phyloP scores from a whole-genome alignment of 805 yeast genomes.

The Suhomyces xylopsoci region DNA sequence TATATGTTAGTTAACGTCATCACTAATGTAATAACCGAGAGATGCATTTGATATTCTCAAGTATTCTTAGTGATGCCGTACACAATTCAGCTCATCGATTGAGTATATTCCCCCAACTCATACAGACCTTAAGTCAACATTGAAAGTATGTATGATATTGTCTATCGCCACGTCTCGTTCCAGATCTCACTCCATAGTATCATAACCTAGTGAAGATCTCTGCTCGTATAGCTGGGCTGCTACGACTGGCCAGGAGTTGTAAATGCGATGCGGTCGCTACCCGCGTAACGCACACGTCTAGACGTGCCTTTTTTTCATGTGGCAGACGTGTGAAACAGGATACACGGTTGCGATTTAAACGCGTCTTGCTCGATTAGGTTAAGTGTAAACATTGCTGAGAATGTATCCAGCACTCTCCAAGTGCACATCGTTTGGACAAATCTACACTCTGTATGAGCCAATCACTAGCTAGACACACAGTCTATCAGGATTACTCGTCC shows the following conservation, averaged over 20 bases:
- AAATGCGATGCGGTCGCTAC: background rate
- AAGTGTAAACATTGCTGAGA: slow-evolving; percentile 1
- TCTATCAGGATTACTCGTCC: background rate
- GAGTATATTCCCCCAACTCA: background rate
- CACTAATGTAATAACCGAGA: no score
- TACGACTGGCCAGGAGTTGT: background rate
- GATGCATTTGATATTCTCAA: background rate
- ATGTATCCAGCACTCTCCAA: background rate
- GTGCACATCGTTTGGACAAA: background rate
- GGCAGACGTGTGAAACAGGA: background rate
- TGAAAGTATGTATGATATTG: background rate
- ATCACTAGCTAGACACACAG: background rate
- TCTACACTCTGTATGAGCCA: background rate
- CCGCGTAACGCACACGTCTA: background rate
- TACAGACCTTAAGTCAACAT: background rate
- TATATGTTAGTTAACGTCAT: background rate
- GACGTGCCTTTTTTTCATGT: background rate
- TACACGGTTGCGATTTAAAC: background rate
- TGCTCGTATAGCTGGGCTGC: background rate
- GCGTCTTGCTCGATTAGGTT: background rate
- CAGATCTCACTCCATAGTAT: background rate
- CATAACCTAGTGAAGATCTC: background rate
- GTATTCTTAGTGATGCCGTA: background rate
- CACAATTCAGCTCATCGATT: background rate
- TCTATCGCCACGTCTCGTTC: background rate